Evolutionary conservation across 2,329 filamentous ascomycete species (phyloP).

Genomic region (Juglanconis oblonga): DNA sequence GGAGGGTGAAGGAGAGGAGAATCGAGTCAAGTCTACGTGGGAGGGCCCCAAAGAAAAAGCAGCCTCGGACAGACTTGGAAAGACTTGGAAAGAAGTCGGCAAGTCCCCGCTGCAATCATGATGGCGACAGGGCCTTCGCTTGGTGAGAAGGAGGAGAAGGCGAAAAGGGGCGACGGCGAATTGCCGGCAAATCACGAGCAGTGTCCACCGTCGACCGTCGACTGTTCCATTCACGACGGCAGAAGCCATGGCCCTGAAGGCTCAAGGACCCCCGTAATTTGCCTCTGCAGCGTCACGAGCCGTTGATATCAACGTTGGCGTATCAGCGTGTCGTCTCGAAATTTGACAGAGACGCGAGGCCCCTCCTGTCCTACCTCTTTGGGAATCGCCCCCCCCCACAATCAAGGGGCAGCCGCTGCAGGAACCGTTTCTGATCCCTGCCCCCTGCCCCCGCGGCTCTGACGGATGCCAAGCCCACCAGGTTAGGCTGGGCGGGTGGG

Average conservation of each 20-base stretch:
- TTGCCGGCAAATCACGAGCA: background rate
- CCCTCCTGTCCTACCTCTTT: background rate
- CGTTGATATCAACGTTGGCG: background rate
- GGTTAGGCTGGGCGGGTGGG: background rate
- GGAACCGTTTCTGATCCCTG: conserved; percentile 2
- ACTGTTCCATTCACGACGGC: background rate
- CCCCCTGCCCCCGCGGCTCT: background rate
- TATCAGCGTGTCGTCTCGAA: background rate
- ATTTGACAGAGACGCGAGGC: conserved; percentile 3
- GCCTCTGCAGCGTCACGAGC: conserved; percentile 2
- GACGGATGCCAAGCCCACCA: conserved; percentile 1
- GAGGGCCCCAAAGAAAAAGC: too few species aligned
- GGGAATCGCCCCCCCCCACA: background rate
- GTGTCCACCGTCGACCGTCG: background rate
- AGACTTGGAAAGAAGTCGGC: too few species aligned
- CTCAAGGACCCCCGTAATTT: background rate
- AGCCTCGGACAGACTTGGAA: too few species aligned
- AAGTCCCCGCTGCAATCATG: too few species aligned
- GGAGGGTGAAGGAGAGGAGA: too few species aligned
- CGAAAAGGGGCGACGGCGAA: background rate
- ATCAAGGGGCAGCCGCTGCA: background rate
- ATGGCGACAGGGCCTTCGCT: too few species aligned
- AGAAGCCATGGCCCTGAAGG: background rate
- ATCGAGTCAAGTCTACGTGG: too few species aligned
- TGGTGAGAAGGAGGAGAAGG: too few species aligned